These are phyloP conservation scores for Piper betle DNA, from an alignment of 164 flowering plant species.

Conservation along the genomic window DNA sequence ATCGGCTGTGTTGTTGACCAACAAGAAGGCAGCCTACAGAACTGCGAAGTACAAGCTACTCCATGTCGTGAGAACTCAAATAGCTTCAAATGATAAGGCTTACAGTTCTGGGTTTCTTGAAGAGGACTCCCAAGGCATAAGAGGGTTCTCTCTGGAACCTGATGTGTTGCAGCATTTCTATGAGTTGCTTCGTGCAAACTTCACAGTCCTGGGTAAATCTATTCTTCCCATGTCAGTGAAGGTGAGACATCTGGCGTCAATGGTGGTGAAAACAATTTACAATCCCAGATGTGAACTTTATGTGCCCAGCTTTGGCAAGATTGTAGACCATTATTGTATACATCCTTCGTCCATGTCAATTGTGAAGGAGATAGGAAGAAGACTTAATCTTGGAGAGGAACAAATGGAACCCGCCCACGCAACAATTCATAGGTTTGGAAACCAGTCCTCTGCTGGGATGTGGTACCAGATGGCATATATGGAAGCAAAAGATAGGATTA, in stretches of 20 bases:
- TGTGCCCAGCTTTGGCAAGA: slow-evolving; percentile 26
- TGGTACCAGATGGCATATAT: slow-evolving; percentile 11
- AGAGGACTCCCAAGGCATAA: neutral
- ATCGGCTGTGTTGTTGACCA: neutral
- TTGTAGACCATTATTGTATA: slow-evolving; percentile 26
- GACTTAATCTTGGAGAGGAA: neutral
- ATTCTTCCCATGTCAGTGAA: neutral
- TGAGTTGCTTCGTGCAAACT: neutral
- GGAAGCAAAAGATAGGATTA: slow-evolving; percentile 18
- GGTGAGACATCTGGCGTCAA: neutral
- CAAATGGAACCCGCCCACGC: slow-evolving; percentile 4
- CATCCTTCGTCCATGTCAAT: slow-evolving; percentile 35
- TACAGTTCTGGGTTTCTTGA: neutral
- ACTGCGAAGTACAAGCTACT: neutral
- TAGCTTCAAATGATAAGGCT: neutral
- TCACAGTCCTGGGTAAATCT: neutral
- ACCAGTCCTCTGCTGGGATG: slow-evolving; percentile 8
- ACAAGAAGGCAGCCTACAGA: neutral
- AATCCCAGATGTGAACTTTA: slow-evolving; percentile 25
- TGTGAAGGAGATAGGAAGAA: slow-evolving; percentile 11
- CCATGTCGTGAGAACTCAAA: neutral
- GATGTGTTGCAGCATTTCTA: neutral
- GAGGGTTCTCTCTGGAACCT: neutral
- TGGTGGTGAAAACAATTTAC: slow-evolving; percentile 7
- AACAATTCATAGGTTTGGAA: slow-evolving; percentile 10